Evolutionary conservation across 2,329 filamentous ascomycete species (phyloP).

Genomic region (Aspergillus pseudoterreus): DNA sequence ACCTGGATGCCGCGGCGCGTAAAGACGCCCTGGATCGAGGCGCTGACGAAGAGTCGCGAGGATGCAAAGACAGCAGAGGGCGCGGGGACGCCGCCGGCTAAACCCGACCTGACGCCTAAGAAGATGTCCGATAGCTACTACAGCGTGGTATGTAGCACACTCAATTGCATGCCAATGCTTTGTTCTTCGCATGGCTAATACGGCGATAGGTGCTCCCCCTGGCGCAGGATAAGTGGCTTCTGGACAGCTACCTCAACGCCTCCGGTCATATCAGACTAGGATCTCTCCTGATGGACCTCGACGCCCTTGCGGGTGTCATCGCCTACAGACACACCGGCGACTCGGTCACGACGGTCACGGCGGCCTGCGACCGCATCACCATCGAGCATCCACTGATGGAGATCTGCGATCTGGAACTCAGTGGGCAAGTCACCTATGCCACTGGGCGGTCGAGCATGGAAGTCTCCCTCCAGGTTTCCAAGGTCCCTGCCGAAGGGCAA

Average conservation of each 20-base stretch:
- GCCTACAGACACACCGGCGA: constrained; percentile 71
- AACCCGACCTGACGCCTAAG: constrained; percentile 61
- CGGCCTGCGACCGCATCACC: constrained; percentile 61
- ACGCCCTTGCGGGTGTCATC: constrained; percentile 71
- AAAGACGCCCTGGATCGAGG: constrained; percentile 67
- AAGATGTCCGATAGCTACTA: constrained; percentile 70
- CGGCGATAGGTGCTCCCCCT: constrained; percentile 59
- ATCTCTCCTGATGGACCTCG: constrained; percentile 74
- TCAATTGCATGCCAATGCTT: constrained; percentile 13
- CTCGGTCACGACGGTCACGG: constrained; percentile 60
- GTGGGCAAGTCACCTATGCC: constrained; percentile 66
- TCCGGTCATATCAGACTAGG: constrained; percentile 70
- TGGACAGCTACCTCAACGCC: constrained; percentile 74
- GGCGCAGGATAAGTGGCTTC: constrained; percentile 70
- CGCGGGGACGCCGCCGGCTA: constrained; percentile 24
- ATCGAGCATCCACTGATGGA: constrained; percentile 70
- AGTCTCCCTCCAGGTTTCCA: constrained; percentile 69
- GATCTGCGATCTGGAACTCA: constrained; percentile 74
- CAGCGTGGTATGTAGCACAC: constrained; percentile 52
- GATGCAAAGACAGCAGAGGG: constrained; percentile 27
- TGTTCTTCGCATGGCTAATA: background rate
- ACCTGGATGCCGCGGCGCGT: constrained; percentile 55
- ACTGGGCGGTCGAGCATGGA: constrained; percentile 71
- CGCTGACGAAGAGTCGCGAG: constrained; percentile 53
- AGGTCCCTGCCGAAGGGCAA: constrained; percentile 59